Evolutionary conservation across 768 basidiomycete genomes (phyloP), one percentile per base, ranked within the genome.

Genomic region (Trametes villosa): DNA sequence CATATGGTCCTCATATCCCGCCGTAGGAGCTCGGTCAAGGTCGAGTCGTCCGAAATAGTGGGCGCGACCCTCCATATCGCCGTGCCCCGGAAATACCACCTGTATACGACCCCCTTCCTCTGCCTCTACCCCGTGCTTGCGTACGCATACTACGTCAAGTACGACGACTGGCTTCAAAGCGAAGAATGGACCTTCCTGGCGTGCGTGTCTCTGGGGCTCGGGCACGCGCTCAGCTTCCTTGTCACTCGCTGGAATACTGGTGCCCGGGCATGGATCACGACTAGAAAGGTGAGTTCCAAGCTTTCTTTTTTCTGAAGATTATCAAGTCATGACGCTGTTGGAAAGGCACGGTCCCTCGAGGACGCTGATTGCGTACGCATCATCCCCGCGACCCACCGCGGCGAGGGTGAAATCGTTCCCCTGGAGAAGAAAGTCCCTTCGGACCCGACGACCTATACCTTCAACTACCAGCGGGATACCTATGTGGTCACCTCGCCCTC

Each of bases 101-200:
- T 93, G 55, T 94, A 94, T 70, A 82, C 86, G 6, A 58, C 86
- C 18, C 92, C 92, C 0, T 92, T 92, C 68, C 79, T 94, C n/a
- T 83, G 82, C 1, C 77, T 94, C 49, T 94, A 94, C 63, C 92
- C 92, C 0, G 72, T 94, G 30, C 82, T 92, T 30, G 91, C 90
- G 26, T 97, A 96, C 73, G 89, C 95, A 22, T 98, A 98, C 79
- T 92, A 89, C 68, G 74, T 94, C 75, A 88, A 84, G 74, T 97
- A 98, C 74, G 92, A 96, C 68, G 78, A 87, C 62, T 97, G 92
- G 91, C 78, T 98, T 55, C 83, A 88, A 69, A 92, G 91, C 58
- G 94, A 96, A 76, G 96, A 98, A 73, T 98, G 96, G 96, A 96
- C 97, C 0, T 99, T 98, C 72, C 83, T 98, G 22, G 92, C 91